Evolutionary conservation across 768 basidiomycete genomes (phyloP).

Genomic region (Inosperma sp.): DNA sequence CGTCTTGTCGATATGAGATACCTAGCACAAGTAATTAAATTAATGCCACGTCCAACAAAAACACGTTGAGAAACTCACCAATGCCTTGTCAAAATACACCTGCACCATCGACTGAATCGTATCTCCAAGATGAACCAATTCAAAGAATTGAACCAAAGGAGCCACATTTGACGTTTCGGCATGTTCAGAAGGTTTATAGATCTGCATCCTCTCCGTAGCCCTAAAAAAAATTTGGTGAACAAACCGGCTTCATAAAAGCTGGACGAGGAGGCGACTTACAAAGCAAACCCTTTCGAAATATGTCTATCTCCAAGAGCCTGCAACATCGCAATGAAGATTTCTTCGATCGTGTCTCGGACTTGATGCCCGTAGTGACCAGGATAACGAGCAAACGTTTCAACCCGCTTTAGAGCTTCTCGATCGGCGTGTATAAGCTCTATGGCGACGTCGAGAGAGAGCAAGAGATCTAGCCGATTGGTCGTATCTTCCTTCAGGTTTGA

Average conservation of each 20-base stretch:
- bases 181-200: conserved; percentile 88
- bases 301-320: conserved; percentile 75
- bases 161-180: conserved; percentile 79
- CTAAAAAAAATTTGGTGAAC: conserved; percentile 34
- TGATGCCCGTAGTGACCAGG: conserved; percentile 83
- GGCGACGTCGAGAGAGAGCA: conserved; percentile 88
- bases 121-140: conserved; percentile 94
- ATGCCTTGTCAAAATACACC: conserved; percentile 96
- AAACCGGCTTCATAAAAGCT: neutral
- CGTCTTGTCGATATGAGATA: conserved; percentile 83
- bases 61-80: conserved; percentile 51
- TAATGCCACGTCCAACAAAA: neutral
- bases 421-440: conserved; percentile 91
- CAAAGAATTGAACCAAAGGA: conserved; percentile 94
- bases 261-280: conserved; percentile 43
- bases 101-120: conserved; percentile 98
- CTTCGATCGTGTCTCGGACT: conserved; percentile 91
- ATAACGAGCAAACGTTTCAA: conserved; percentile 85
- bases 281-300: conserved; percentile 71
- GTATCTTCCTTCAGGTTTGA: too few relatives aligned
- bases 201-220: conserved; percentile 83
- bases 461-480: conserved; percentile 61
- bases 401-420: conserved; percentile 86
- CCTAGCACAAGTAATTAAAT: conserved; percentile 37
- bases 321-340: conserved; percentile 83